phyloP scores from a whole-genome alignment of 306 rosid genomes.

The Rosa lucieae region DNA sequence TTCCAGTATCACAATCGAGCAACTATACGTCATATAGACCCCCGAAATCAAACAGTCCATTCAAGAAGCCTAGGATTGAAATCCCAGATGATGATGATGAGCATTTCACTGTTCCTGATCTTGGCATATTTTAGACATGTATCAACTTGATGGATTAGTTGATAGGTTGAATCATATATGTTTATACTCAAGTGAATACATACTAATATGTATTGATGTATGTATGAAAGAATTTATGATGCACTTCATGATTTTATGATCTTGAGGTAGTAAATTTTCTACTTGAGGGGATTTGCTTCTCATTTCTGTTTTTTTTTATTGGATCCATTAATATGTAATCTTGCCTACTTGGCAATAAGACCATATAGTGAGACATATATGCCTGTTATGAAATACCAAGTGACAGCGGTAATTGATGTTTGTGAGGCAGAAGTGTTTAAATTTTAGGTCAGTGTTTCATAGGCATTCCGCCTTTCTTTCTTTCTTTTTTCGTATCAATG shows the following conservation, averaged over 20 bases:
- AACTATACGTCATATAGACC: conserved; percentile 43
- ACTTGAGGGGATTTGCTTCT: conserved; percentile 15
- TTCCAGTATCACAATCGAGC: conserved; percentile 53
- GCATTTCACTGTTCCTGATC: conserved; percentile 85
- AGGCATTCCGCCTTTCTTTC: no score
- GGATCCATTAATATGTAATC: neutral
- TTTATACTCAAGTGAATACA: conserved; percentile 26
- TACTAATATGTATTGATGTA: conserved; percentile 20
- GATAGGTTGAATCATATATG: conserved; percentile 18
- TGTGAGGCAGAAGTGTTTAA: neutral
- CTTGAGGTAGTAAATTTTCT: conserved; percentile 24
- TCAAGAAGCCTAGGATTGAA: conserved; percentile 83
- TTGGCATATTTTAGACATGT: conserved; percentile 43
- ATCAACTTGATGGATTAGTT: conserved; percentile 11
- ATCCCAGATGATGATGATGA: conserved; percentile 65
- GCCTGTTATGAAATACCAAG: neutral
- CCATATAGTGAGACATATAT: neutral
- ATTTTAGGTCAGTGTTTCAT: neutral
- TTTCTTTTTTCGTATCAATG: no score
- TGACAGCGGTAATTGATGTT: neutral
- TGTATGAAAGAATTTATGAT: conserved; percentile 24
- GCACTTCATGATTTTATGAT: conserved; percentile 24
- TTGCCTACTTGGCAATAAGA: neutral
- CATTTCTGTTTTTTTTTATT: neutral
- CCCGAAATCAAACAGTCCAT: conserved; percentile 46